Percentiles rank a stretch among this genome's conserved stretches.
phyloP scores from a whole-genome alignment of 225 moss, liverwort and hornwort species.

The Lunularia cruciata region DNA sequence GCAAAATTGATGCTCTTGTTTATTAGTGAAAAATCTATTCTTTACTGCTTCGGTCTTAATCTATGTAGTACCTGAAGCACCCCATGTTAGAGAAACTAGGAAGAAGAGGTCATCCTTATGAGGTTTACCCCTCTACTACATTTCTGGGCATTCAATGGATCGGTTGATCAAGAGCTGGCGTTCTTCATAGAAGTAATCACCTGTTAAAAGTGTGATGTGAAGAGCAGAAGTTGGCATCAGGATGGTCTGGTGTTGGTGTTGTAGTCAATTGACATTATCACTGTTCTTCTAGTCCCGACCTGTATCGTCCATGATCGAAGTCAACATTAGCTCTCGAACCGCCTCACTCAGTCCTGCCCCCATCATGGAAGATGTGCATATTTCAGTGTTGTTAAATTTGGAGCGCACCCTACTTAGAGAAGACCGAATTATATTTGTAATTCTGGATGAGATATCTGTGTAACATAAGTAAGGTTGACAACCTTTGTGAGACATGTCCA shows the following conservation, averaged over 20 bases:
- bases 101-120: constrained; percentile 1
- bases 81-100: constrained; percentile 15
- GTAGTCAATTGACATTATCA: not conserved
- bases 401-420: constrained; percentile 16
- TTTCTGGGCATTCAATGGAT: constrained; percentile 8
- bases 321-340: constrained; percentile 11
- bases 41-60: constrained; percentile 18
- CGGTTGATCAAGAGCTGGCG: constrained; percentile 9
- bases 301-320: not conserved
- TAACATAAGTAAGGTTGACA: constrained; percentile 17
- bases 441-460: constrained; percentile 12
- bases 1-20: not conserved
- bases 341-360: constrained; percentile 9
- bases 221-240: not conserved
- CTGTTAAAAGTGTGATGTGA: not conserved
- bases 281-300: constrained; percentile 1
- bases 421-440: constrained; percentile 22
- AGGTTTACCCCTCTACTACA: not conserved
- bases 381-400: constrained; percentile 13
- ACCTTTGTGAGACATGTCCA: no score
- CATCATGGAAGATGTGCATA: constrained; percentile 16
- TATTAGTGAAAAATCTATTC: constrained; percentile 16
- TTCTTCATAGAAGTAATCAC: not conserved
- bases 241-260: not conserved
- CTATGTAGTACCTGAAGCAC: constrained; percentile 16